Percentiles rank a stretch among this genome's conserved stretches.
phyloP scores from a whole-genome alignment of 208 protist genomes.

The Leishmania amazonensis region DNA sequence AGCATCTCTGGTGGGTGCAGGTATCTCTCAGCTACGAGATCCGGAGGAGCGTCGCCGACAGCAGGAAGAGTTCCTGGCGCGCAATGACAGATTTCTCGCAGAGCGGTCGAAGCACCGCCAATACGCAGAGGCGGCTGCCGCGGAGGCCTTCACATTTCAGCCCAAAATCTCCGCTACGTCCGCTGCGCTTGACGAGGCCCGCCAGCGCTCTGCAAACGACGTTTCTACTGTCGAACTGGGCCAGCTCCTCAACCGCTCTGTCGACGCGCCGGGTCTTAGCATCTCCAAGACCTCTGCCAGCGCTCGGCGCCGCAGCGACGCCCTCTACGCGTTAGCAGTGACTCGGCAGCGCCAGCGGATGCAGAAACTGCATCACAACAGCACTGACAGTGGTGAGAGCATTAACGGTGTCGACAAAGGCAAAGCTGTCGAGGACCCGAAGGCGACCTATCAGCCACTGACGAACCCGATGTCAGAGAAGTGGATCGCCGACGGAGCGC shows the following conservation, averaged over 20 bases:
- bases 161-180: conserved; percentile 72
- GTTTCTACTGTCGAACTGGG: conserved; percentile 3
- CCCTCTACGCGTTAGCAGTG: conserved; percentile 25
- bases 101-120: conserved; percentile 39
- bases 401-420: not conserved
- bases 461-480: conserved; percentile 64
- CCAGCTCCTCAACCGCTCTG: conserved; percentile 11
- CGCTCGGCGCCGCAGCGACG: conserved; percentile 18
- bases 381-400: no score
- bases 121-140: conserved; percentile 25
- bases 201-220: not conserved
- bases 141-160: conserved; percentile 45
- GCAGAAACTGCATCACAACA: not conserved
- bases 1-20: not conserved
- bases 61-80: conserved; percentile 47
- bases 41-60: conserved; percentile 18
- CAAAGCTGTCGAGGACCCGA: not conserved
- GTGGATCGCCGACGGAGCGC: conserved; percentile 77
- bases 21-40: not conserved
- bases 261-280: not conserved
- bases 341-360: conserved; percentile 19
- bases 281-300: not conserved
- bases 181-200: conserved; percentile 50
- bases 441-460: conserved; percentile 30
- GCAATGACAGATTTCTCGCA: conserved; percentile 42